These are phyloP conservation scores for Barnettozyma californica DNA, from an alignment of 805 yeast genomes.

Conservation along the genomic window DNA sequence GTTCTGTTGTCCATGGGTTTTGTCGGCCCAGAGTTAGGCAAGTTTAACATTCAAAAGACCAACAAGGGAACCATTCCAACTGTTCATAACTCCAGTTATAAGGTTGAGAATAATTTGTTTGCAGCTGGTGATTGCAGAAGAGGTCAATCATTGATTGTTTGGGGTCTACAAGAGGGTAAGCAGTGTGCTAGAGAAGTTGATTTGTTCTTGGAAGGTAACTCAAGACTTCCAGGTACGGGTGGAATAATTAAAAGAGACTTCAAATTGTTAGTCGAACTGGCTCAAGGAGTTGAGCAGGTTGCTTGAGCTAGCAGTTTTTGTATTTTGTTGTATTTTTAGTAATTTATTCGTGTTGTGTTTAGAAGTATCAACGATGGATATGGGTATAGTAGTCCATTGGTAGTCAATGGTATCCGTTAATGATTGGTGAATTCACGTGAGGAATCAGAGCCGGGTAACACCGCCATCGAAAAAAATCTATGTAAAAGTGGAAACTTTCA, in stretches of 20 bases:
- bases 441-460: not conserved
- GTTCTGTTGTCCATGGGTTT: conserved; percentile 96
- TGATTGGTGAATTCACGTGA: not conserved
- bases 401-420: not conserved
- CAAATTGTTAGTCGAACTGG: conserved; percentile 70
- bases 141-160: conserved; percentile 95
- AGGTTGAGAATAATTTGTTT: conserved; percentile 68
- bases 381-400: too few species aligned
- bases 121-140: conserved; percentile 99
- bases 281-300: conserved; percentile 26
- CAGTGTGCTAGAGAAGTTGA: conserved; percentile 97
- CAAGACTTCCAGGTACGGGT: conserved; percentile 91
- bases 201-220: conserved; percentile 64
- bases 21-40: conserved; percentile 89
- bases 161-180: conserved; percentile 99
- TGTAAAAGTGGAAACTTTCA: not conserved
- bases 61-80: conserved; percentile 79
- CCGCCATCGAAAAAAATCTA: not conserved
- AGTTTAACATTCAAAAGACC: conserved; percentile 59
- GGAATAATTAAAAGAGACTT: conserved; percentile 83
- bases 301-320: conserved; percentile 6
- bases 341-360: not conserved
- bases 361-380: too few species aligned
- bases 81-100: conserved; percentile 52
- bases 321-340: not conserved